A percentile compares a stretch with the other conserved stretches of the same genome.
Evolutionary conservation across 768 basidiomycete species (phyloP).

Genomic region (Mycena indigotica): DNA sequence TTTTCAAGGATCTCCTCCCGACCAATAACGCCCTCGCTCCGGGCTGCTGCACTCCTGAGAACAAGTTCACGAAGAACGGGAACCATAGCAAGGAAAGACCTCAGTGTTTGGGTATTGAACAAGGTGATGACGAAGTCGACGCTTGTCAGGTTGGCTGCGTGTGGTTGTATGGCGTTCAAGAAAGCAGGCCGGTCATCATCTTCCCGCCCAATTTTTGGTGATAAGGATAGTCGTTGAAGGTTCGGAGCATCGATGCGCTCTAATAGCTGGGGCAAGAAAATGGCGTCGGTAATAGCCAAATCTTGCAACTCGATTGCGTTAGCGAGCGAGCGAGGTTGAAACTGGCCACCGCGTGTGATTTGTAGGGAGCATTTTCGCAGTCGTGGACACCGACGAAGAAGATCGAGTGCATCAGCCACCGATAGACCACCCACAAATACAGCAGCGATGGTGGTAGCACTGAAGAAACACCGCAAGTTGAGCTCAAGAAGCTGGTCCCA

Average conservation of each 20-base stretch:
- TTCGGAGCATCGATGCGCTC: background rate
- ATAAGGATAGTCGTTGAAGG: background rate
- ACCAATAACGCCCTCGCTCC: background rate
- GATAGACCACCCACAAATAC: constrained; percentile 1
- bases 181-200: background rate
- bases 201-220: background rate
- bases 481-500: background rate
- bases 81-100: background rate
- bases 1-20: background rate
- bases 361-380: background rate
- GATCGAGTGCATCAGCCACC: background rate
- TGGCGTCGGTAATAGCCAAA: background rate
- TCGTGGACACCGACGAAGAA: background rate
- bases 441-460: background rate
- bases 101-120: background rate
- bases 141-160: background rate
- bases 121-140: background rate
- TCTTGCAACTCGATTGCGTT: background rate
- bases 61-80: background rate
- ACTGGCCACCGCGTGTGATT: background rate
- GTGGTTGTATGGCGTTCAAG: background rate
- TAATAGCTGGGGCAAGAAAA: background rate
- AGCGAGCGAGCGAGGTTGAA: background rate
- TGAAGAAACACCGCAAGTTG: background rate
- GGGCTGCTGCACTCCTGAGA: background rate